Base-by-base conservation (phyloP, 257 asterid genomes). In the Eucommia ulmoides region DNA sequence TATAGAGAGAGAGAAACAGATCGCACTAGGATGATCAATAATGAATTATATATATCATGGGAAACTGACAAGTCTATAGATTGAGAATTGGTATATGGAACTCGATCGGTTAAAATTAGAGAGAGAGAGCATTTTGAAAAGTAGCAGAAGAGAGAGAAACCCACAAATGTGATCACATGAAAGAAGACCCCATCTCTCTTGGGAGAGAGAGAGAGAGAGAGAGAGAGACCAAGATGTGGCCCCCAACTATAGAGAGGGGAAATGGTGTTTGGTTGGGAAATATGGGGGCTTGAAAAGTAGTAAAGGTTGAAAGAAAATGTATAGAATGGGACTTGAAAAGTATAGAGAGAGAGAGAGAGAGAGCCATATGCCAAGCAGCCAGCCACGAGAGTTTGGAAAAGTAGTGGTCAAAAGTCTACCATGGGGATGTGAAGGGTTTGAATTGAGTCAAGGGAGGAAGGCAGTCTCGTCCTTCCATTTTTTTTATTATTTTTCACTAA, bases 391-490 rank as follows among this genome's bases (percentile, higher is more conserved):
- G 49, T 24, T 56, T 9, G 41, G 75, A 71, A 68, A 68, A 78
- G 79, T 78, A 56, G 7, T 45, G 65, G 82, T 71, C 84, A 75
- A 82, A 78, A 83, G 78, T 83, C 29, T 56, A 51, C 19, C 1
- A 15, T 18, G 41, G 41, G 49, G n/a, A n/a, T n/a, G n/a, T n/a
- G n/a, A n/a, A 72, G 49, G 49, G 14, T 78, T 70, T 80, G 82
- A 74, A 72, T 72, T 52, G 61, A 61, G 84, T 76, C 89, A 78
- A 80, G 64, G 58, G 58, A 51, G 69, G 75, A 72, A 56, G 65
- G 50, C 55, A 67, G 0, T 35, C 16, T 9, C 16, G 11, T 18
- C 1, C 16, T 35, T 4, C 9, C 44, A 2, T 35, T 2, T 35
- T 35, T 10, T 35, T 35, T 33, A 9, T 33, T 33, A 33, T 33